Conservation (phyloP, 345 rosid genomes). For the Murraya paniculata region DNA sequence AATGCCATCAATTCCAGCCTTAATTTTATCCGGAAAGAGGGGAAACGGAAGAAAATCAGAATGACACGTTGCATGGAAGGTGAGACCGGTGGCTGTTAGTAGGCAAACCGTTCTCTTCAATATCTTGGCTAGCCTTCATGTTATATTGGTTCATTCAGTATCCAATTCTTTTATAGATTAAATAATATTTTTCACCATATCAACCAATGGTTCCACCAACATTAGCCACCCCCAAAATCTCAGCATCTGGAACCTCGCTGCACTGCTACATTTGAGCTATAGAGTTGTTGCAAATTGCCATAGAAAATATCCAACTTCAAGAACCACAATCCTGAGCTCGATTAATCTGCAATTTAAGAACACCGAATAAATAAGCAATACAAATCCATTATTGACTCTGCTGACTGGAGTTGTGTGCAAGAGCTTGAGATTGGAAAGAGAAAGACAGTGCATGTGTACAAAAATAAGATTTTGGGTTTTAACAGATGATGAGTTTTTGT, state of each 20-base stretch:
- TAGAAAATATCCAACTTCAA: background rate
- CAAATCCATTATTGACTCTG: background rate
- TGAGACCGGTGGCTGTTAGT: slow-evolving; percentile 43
- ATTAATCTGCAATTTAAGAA: background rate
- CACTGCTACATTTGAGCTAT: background rate
- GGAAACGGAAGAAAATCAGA: slow-evolving; percentile 19
- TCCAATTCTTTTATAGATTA: background rate
- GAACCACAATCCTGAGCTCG: background rate
- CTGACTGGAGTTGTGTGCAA: background rate
- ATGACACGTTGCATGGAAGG: slow-evolving; percentile 27
- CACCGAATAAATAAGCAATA: background rate
- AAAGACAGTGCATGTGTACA: background rate
- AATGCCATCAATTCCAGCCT: slow-evolving; percentile 36
- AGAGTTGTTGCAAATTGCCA: background rate
- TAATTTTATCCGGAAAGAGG: slow-evolving; percentile 21
- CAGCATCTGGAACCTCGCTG: background rate
- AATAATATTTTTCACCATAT: background rate
- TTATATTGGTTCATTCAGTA: no score
- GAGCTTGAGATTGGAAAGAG: background rate
- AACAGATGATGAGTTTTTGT: no score
- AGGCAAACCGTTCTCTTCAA: slow-evolving; percentile 32
- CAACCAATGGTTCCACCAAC: background rate
- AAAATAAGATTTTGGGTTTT: no score
- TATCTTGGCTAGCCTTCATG: slow-evolving; percentile 10
- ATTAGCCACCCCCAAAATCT: background rate